Evolutionary conservation across 2,329 filamentous ascomycete genomes (phyloP), one percentile per base, ranked within the genome.

Genomic region (Xylariaceae sp.): DNA sequence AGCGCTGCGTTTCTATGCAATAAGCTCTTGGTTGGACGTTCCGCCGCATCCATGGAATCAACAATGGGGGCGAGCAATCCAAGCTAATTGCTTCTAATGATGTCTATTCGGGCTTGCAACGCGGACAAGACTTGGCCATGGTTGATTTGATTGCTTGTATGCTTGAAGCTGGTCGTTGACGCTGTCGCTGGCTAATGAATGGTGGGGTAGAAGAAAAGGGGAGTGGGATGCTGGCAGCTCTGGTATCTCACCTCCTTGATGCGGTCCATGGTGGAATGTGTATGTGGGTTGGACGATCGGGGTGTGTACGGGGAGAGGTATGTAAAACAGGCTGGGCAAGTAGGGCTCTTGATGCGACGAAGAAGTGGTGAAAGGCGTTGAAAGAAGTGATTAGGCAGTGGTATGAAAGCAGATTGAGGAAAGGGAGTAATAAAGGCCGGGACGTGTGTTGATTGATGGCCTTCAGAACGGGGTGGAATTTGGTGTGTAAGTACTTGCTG

Each of bases 181-280:
- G 39, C 39, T 19, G 17, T 47, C 53, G 54, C 41, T 64, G 50
- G 38, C 42, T 58, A 38, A 62, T 52, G 55, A 4, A 62, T 67
- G 60, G 63, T 66, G 65, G 62, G 62, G 65, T 65, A 64, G 59
- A 57, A 15, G 33, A 55, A 52, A 55, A 52, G 53, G 56, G 50
- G 55, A 54, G 38, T 27, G 51, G 49, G 45, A 49, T 51, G 53
- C 42, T 46, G 48, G 53, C 30, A 80, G 52, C 86, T 78, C 73
- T 27, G 22, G 22, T 7, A 27, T 12, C 33, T 36, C 33, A 91
- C 88, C 81, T 90, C 86, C 85, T 89, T 91, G 73, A 94, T 91
- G 74, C 86, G 87, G 74, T 94, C 89, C 89, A 92, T 92, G 67
- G 67, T 80, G 70, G 22, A 7, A 43, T n/a, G 62, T 53, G 57